Evolutionary conservation across 169 alveolate species (phyloP), one percentile per base, ranked within the genome.

Genomic region (Plasmodium blacklocki): DNA sequence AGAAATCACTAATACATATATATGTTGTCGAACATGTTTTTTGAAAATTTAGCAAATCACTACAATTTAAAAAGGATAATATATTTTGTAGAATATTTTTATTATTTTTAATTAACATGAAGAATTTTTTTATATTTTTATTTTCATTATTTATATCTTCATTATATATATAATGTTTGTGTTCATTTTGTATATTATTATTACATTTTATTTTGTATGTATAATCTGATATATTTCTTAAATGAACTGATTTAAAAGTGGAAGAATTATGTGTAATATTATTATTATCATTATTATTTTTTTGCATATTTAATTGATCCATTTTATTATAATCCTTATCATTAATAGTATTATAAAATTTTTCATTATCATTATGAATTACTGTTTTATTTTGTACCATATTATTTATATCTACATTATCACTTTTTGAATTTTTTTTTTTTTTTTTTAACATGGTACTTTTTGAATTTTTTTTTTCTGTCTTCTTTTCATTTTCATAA

Each of bases 61-160:
- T 67, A 60, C 90, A 80, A n/a, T 67, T 70, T 73, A 80, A 50
- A 60, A 80, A 80, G 26, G 90, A 80, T 80, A 80, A 80, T 32
- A 80, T 32, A 71, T 80, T 80, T 21, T 71, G 90, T 12, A 80
- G 45, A 26, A 80, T 80, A 21, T 68, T 80, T 26, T 80, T 80
- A 29, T 29, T 29, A 47, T 68, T 26, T 49, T 80, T 80, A 26
- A 80, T 1, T 68, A 80, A n/a, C 2, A 43, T 80, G 50, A 59
- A 68, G 59, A 76, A 76, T 32, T 67, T 67, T 12, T 67, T 67
- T 15, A 15, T 6, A 39, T 1, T 0, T 3, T 70, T 21, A 21
- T 39, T 47, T 8, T 23, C 18, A 21, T 29, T 58, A 5, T 63
- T 23, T 21, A 14, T 7, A 45, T 32, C 50, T 11, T 18, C 60